Evolutionary conservation across 2,329 filamentous ascomycete species (phyloP).

Genomic region (Paramyrothecium roridum): DNA sequence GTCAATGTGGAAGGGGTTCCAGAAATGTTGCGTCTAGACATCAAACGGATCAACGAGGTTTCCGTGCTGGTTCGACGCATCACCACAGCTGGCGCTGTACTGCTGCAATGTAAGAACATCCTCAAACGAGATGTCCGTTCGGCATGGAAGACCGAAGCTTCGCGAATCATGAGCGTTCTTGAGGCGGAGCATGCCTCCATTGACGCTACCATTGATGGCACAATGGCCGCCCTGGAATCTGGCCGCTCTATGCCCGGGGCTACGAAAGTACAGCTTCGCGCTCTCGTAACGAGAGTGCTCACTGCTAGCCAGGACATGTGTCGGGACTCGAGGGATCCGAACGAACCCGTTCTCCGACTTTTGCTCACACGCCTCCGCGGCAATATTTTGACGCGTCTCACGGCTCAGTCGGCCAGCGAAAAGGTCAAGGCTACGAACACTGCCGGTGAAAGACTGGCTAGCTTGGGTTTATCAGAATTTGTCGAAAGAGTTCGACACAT

Average conservation of each 20-base stretch:
- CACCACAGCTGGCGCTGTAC: conserved; percentile 69
- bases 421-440: conserved; percentile 67
- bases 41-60: conserved; percentile 51
- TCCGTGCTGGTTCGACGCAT: conserved; percentile 49
- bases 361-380: conserved; percentile 64
- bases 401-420: conserved; percentile 65
- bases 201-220: conserved; percentile 55
- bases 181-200: conserved; percentile 50
- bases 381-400: conserved; percentile 63
- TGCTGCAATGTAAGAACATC: conserved; percentile 78
- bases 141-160: conserved; percentile 73
- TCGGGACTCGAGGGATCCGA: conserved; percentile 35
- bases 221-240: conserved; percentile 60
- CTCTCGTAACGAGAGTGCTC: conserved; percentile 55
- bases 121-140: conserved; percentile 76
- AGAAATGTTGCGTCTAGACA: conserved; percentile 71
- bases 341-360: conserved; percentile 60
- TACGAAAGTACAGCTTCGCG: conserved; percentile 56
- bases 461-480: conserved; percentile 70
- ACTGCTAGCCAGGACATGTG: conserved; percentile 46
- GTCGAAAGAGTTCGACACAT: conserved; percentile 66
- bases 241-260: conserved; percentile 63
- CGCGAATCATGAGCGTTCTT: conserved; percentile 67
- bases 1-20: conserved; percentile 56
- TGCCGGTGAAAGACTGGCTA: conserved; percentile 66